Base-by-base conservation (phyloP, 2,329 filamentous ascomycete species). In the Alternaria atra region DNA sequence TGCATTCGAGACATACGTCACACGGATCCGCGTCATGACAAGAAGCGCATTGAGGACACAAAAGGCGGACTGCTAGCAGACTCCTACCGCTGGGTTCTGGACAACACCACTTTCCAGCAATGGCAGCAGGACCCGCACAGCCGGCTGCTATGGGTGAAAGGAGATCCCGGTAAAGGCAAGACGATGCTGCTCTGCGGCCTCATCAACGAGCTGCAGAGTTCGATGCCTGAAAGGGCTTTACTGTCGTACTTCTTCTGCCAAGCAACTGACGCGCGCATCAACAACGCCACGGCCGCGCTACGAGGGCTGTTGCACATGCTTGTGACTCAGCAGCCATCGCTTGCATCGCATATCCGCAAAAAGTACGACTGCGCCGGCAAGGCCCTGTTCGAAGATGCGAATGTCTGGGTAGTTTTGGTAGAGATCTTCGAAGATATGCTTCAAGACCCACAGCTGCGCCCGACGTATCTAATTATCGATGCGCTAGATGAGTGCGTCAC, bases 231-330 rank as follows among this genome's bases (percentile, higher is more conserved):
- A 20, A 20, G 20, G 62, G 32, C 25, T 7, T 17, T 47, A n/a
- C 15, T 66, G 5, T 52, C 52, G 3, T 66, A 60, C 55, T 66
- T 66, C 57, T 42, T 83, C 20, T 85, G 80, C 65, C 77, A 85
- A 63, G 71, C 73, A 8, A 78, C 77, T 5, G 68, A 83, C 43
- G 25, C 60, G 0, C 57, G 67, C 12, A 63, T 58, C 30, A 83
- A 81, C 59, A 81, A 67, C 48, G 79, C 79, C 0, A 74, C 66
- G 0, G 73, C 81, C 1, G 77, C 84, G 0, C 63, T 85, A 2
- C 77, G 80, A 0, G 81, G 83, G 0, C 71, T 86, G 0, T 73
- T 85, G 0, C 83, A 76, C 40, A 32, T 80, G 10, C 71, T 86
- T 0, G 51, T 80, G 2, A 42, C 58, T 0, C 67, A 80, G 46